Evolutionary conservation across 768 basidiomycete genomes (phyloP).

Genomic region (Cubamyces sp.): DNA sequence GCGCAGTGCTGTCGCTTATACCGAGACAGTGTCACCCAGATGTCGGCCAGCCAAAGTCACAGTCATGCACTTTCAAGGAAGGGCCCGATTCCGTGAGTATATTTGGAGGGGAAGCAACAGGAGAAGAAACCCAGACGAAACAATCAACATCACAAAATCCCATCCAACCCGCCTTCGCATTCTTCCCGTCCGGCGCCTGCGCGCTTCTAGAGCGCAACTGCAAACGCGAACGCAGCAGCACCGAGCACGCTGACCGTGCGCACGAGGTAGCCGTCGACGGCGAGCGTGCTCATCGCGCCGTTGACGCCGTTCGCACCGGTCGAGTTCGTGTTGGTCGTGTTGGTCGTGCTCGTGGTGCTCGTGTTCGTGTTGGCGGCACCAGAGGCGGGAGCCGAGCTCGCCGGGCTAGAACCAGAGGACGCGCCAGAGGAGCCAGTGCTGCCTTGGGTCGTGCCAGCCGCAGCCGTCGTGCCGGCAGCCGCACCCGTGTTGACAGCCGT

Average conservation of each 20-base stretch:
- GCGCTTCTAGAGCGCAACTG: constrained; percentile 23
- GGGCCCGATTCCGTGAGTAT: too few relatives aligned
- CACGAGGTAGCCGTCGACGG: constrained; percentile 21
- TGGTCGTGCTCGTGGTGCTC: constrained; percentile 7
- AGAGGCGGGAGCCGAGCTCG: constrained; percentile 9
- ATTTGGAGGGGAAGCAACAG: too few relatives aligned
- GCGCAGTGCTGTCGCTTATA: too few relatives aligned
- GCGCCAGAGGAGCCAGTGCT: constrained; percentile 5
- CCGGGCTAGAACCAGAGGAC: constrained; percentile 4
- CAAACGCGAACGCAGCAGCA: constrained; percentile 30
- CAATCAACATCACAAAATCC: too few relatives aligned
- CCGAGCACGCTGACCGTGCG: constrained; percentile 30
- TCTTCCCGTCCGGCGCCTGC: too few relatives aligned
- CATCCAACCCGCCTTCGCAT: too few relatives aligned
- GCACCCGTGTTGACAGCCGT: neutral
- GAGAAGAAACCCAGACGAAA: too few relatives aligned
- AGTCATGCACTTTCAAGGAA: too few relatives aligned
- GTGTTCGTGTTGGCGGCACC: neutral
- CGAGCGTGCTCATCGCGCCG: constrained; percentile 23
- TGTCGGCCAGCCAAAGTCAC: too few relatives aligned
- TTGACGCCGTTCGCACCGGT: constrained; percentile 11
- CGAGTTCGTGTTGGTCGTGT: neutral
- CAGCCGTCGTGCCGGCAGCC: constrained; percentile 12
- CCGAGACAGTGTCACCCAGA: too few relatives aligned
- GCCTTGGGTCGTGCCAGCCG: constrained; percentile 10